Evolutionary conservation across 371 early-diverging fungal genomes (phyloP), one percentile per base, ranked within the genome.

Genomic region (Paraphysoderma sedebokerense): DNA sequence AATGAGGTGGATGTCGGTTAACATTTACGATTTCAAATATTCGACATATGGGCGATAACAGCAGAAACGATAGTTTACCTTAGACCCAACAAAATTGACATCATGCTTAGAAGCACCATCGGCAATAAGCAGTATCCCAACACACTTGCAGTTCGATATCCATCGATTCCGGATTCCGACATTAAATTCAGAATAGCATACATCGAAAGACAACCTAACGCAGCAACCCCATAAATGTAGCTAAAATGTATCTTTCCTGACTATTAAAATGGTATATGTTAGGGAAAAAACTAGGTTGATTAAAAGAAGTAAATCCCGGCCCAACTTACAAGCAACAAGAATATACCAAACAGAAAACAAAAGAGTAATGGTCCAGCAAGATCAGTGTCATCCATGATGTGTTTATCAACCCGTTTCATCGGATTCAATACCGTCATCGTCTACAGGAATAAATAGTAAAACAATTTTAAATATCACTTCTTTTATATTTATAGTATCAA

Each of bases 41-140:
- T 28, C 11, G 35, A 44, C 27, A 31, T 24, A 20, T n/a, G 29
- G 26, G 11, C 47, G 11, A 24, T 35, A 45, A 24, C 37, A 23
- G 44, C 35, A 32, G n/a, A n/a, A n/a, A n/a, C n/a, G n/a, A n/a
- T n/a, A 44, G 50, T 47, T 32, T 61, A 69, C 69, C 58, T 58
- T 17, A 74, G 49, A 33, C 49, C 46, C 7, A 57, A 24, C 13
- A 62, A 33, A 8, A 56, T 60, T 17, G 79, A 72, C 34, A 84
- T 55, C 44, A 78, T 67, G 54, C 81, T 78, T 38, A 87, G 60
- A 55, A 92, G 61, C 12, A 95, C 92, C 75, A 97, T 79, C 0
- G 98, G 98, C 46, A 97, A 65, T 50, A 93, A 63, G 59, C 91
- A 93, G 65, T 97, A 97, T 9, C 98, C 98, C 37, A 97, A 72